Evolutionary conservation across 1,284 basidiomycete species (phyloP), one percentile per base, ranked within the genome.

Genomic region (Jaminaea rosea): DNA sequence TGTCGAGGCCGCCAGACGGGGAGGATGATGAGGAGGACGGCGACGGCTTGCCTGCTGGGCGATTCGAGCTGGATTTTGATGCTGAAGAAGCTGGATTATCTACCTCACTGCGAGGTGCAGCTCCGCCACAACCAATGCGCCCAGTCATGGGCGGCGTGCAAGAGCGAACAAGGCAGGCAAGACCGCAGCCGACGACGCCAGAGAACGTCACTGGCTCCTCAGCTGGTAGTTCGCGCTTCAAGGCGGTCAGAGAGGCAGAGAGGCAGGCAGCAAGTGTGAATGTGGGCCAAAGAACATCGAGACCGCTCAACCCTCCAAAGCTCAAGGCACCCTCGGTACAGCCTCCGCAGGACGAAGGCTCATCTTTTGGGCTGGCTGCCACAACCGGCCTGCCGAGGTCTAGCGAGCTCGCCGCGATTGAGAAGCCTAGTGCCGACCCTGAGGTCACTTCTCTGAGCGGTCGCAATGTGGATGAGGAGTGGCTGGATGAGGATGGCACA

Each of bases 391-490:
- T n/a, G 9, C n/a, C 34, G 9, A 4, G n/a, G 10, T 36, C 34
- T 6, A 21, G 34, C 34, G 21, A n/a, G n/a, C n/a, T n/a, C n/a
- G n/a, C n/a, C n/a, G n/a, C n/a, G n/a, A n/a, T n/a, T n/a, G n/a
- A n/a, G n/a, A n/a, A n/a, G n/a, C n/a, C n/a, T n/a, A n/a, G n/a
- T n/a, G n/a, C n/a, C n/a, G n/a, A n/a, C n/a, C n/a, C n/a, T n/a
- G n/a, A n/a, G n/a, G n/a, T n/a, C n/a, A n/a, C n/a, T n/a, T n/a
- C n/a, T n/a, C n/a, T n/a, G n/a, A n/a, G 82, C 82, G 0, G 84
- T 78, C 15, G 80, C 71, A 28, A 84, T 69, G 15, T 83, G 52
- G 2, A 81, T 78, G 59, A 81, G 80, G 3, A 85, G 19, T 53
- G 51, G 51, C 48, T 53, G 44, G 65, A 63, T 39, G 62, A 67